phyloP scores from a whole-genome alignment of 1,284 basidiomycete genomes.

The Fomes fomentarius region DNA sequence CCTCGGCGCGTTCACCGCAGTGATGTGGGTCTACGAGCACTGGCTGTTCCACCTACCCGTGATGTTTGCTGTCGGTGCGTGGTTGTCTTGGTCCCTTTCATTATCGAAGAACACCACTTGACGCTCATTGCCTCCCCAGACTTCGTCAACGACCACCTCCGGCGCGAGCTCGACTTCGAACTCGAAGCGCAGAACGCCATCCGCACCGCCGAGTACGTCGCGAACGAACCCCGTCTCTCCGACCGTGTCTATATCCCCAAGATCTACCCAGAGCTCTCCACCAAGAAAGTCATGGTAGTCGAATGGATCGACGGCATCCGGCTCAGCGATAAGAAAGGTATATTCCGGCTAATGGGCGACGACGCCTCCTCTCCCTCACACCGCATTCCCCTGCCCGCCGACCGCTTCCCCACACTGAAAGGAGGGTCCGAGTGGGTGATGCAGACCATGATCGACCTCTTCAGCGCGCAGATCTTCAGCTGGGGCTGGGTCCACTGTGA shows the following conservation, averaged over 20 bases:
- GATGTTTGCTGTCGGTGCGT: slow-evolving; percentile 72
- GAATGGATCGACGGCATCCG: slow-evolving; percentile 88
- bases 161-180: slow-evolving; percentile 80
- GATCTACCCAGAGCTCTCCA: slow-evolving; percentile 76
- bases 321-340: slow-evolving; percentile 67
- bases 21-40: slow-evolving; percentile 78
- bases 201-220: slow-evolving; percentile 60
- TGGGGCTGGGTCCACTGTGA: slow-evolving; percentile 89
- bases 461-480: slow-evolving; percentile 83
- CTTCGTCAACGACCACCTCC: slow-evolving; percentile 81
- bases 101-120: not conserved
- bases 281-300: slow-evolving; percentile 80
- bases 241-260: slow-evolving; percentile 80
- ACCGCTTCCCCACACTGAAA: slow-evolving; percentile 44
- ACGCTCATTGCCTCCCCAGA: slow-evolving; percentile 41
- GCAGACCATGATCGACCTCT: slow-evolving; percentile 82
- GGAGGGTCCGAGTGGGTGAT: slow-evolving; percentile 71
- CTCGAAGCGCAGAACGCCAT: slow-evolving; percentile 74
- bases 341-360: slow-evolving; percentile 63
- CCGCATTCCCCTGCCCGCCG: slow-evolving; percentile 18
- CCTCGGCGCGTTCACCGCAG: slow-evolving; percentile 61
- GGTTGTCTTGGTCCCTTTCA: not conserved
- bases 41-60: slow-evolving; percentile 79
- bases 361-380: slow-evolving; percentile 25
- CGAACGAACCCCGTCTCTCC: slow-evolving; percentile 64